Evolutionary conservation across 2,329 filamentous ascomycete genomes (phyloP).

Genomic region (Xylaria sp.): DNA sequence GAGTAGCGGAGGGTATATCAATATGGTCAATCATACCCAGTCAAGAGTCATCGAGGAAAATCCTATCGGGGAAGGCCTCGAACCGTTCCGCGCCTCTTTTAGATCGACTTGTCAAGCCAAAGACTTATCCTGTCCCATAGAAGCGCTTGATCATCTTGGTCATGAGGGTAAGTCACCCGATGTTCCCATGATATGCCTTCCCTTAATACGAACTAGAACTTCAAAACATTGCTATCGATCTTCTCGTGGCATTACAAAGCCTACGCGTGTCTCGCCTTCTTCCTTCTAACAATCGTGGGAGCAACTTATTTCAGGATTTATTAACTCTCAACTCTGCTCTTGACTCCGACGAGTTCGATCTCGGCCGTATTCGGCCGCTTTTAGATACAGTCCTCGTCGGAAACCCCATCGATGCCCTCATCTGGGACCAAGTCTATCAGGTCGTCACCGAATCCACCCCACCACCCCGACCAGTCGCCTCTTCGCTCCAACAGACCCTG

Average conservation of each 20-base stretch:
- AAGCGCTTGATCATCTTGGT: constrained; percentile 28
- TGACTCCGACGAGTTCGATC: constrained; percentile 16
- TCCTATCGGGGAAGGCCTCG: too few relatives aligned
- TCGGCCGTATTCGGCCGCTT: constrained; percentile 38
- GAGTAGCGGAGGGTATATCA: too few relatives aligned
- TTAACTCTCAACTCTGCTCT: constrained; percentile 26
- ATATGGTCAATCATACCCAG: too few relatives aligned
- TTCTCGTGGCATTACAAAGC: constrained; percentile 31
- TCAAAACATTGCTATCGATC: constrained; percentile 28
- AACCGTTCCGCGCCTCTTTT: too few relatives aligned
- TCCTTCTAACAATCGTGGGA: background rate
- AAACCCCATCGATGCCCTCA: constrained; percentile 33
- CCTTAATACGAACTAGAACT: constrained; percentile 30
- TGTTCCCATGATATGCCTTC: constrained; percentile 1
- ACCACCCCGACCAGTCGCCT: constrained; percentile 30
- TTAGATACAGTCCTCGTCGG: constrained; percentile 34
- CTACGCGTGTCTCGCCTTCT: constrained; percentile 27
- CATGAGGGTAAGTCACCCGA: constrained; percentile 24
- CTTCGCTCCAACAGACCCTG: constrained; percentile 34
- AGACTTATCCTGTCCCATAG: constrained; percentile 24
- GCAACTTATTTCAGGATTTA: constrained; percentile 23
- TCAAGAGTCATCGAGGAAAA: too few relatives aligned
- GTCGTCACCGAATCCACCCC: constrained; percentile 42
- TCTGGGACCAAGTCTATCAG: constrained; percentile 43
- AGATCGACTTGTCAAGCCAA: too few relatives aligned